phyloP scores from a whole-genome alignment of 345 rosid genomes.

The Carallia brachiata region DNA sequence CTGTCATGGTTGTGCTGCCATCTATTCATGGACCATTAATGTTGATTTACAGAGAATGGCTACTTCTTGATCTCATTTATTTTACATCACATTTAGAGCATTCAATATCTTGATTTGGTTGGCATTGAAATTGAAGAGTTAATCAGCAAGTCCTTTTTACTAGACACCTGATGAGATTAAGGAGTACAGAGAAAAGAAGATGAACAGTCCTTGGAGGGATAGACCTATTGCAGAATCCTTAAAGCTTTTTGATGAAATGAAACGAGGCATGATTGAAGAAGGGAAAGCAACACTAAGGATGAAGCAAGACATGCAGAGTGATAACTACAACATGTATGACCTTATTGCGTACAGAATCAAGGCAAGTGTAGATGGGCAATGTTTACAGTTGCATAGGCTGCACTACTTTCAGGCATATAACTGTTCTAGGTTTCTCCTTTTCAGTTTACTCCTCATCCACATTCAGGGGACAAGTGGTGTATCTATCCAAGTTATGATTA shows the following conservation, averaged over 20 bases:
- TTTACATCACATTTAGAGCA: not conserved
- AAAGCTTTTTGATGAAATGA: conserved; percentile 89
- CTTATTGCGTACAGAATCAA: conserved; percentile 97
- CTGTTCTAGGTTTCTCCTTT: conserved; percentile 11
- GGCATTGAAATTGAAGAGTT: not conserved
- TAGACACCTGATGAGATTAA: conserved; percentile 83
- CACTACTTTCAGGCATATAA: conserved; percentile 9
- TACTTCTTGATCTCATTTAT: not conserved
- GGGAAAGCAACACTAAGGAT: conserved; percentile 93
- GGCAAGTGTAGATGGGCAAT: conserved; percentile 44
- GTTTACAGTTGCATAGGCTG: conserved; percentile 1
- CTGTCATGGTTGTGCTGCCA: not conserved
- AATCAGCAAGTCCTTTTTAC: not conserved
- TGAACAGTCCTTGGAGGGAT: conserved; percentile 98
- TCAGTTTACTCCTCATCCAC: conserved; percentile 93
- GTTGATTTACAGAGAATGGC: not conserved
- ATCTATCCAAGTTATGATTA: conserved; percentile 85
- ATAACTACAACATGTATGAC: conserved; percentile 89
- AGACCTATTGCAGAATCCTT: conserved; percentile 83
- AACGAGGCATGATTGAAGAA: conserved; percentile 75
- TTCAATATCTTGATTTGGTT: conserved; percentile 10
- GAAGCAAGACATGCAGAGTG: conserved; percentile 99
- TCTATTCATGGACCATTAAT: not conserved
- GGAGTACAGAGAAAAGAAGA: conserved; percentile 83
- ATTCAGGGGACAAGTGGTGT: conserved; percentile 98